Evolutionary conservation across 2,329 filamentous ascomycete genomes (phyloP), one percentile per base, ranked within the genome.

Genomic region (Dactylonectria macrodidyma): DNA sequence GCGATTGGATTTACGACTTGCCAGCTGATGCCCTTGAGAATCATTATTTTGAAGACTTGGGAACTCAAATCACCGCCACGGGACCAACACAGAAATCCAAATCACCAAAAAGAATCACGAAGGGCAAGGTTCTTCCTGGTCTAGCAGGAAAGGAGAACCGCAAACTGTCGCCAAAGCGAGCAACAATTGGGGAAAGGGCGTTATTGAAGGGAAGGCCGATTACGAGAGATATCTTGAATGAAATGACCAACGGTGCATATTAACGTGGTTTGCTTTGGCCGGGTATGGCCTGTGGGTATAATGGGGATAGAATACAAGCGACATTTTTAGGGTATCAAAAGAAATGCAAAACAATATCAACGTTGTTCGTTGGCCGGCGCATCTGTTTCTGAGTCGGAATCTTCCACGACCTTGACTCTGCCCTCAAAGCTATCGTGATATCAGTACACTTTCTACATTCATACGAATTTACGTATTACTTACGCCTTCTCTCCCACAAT

Each of bases 1-100:
- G 89, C 59, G 84, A 88, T n/a, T 98, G 96, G 95, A 85, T 95
- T 16, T 91, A 94, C 72, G 88, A 97, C 72, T 78, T 98, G 58
- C 89, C 89, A 0, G 78, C 78, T 2, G 85, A 88, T 11, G 93
- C 92, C 51, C 79, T 92, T 8, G 89, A 91, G 10, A 87, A 84
- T 34, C 94, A 97, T 81, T 78, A 83, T 47, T 95, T 94, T 71
- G 90, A 91, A 54, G 88, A 90, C 22, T 78, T 82, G 24, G 78
- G 78, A 8, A 89, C 87, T 47, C 87, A 89, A 72, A 76, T 82
- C n/a, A 84, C 79, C 59, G 79, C 79, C 9, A 71, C 72, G n/a
- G 72, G 70, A 11, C 70, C 72, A 30, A 78, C 77, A 30, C 77
- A 75, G 47, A 77, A 75, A 52, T 54, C 68, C 34, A 78, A 73